Conservation (phyloP, 2,329 filamentous ascomycete species). For the Neobulgaria alba region DNA sequence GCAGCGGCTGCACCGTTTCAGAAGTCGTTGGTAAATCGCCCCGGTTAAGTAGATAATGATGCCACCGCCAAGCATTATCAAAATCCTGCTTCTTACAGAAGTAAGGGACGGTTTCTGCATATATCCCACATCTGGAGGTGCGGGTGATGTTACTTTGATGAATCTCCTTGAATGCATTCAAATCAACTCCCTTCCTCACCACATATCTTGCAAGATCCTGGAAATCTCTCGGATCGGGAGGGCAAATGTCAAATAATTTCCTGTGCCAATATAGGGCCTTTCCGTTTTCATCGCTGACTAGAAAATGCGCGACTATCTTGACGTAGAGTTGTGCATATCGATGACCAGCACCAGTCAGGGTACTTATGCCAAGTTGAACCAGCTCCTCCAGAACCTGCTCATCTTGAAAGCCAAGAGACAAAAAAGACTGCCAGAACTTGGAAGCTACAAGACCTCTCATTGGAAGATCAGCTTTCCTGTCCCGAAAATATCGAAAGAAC, state of each 20-base stretch:
- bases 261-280: slow-evolving; percentile 24
- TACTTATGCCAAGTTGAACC: slow-evolving; percentile 32
- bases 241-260: slow-evolving; percentile 20
- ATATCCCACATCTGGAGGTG: slow-evolving; percentile 27
- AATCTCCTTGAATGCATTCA: slow-evolving; percentile 33
- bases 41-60: slow-evolving; percentile 33
- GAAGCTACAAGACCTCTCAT: slow-evolving; percentile 31
- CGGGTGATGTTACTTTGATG: slow-evolving; percentile 32
- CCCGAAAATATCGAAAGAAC: too few species aligned
- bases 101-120: slow-evolving; percentile 33
- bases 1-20: slow-evolving; percentile 32
- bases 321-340: slow-evolving; percentile 34
- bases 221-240: slow-evolving; percentile 30
- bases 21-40: slow-evolving; percentile 34
- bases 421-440: slow-evolving; percentile 37
- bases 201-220: slow-evolving; percentile 28
- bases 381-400: slow-evolving; percentile 29
- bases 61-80: slow-evolving; percentile 36
- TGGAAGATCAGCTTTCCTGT: slow-evolving; percentile 34
- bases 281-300: slow-evolving; percentile 20
- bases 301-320: slow-evolving; percentile 33
- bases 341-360: slow-evolving; percentile 32
- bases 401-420: slow-evolving; percentile 29
- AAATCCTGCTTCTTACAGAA: slow-evolving; percentile 32
- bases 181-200: slow-evolving; percentile 17